Evolutionary conservation across 78 protist species (phyloP).

Genomic region (Diacronema lutheri): DNA sequence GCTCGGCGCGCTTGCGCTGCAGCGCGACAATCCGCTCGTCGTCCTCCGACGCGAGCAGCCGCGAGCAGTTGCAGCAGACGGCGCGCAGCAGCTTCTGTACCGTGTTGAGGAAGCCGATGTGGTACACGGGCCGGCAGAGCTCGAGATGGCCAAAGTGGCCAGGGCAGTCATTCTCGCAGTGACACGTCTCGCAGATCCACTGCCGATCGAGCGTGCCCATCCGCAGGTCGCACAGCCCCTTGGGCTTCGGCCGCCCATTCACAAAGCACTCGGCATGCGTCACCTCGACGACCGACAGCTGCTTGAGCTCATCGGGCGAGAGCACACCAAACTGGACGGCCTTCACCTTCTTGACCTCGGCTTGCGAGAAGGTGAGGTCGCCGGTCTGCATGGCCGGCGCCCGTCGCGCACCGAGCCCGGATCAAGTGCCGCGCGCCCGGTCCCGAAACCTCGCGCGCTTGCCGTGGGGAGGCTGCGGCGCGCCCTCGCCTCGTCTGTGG

Average conservation of each 20-base stretch:
- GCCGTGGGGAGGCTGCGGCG: too few species aligned
- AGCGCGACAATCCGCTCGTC: not conserved
- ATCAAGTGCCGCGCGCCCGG: too few species aligned
- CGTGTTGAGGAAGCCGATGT: slow-evolving; percentile 77
- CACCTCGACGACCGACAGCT: slow-evolving; percentile 51
- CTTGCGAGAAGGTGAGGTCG: not conserved
- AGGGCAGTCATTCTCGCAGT: slow-evolving; percentile 84
- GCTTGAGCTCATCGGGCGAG: slow-evolving; percentile 21
- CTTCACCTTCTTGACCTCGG: not conserved
- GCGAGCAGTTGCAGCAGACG: slow-evolving; percentile 81
- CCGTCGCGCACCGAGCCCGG: too few species aligned
- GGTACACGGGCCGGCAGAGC: slow-evolving; percentile 89
- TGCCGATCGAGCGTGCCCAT: slow-evolving; percentile 87
- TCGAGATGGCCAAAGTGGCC: slow-evolving; percentile 98
- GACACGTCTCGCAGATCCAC: slow-evolving; percentile 83
- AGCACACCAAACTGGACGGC: slow-evolving; percentile 27
- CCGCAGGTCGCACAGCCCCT: slow-evolving; percentile 89
- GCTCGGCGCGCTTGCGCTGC: not conserved
- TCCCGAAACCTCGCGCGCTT: too few species aligned
- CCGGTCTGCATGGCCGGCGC: too few species aligned
- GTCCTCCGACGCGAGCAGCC: not conserved
- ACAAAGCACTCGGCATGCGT: slow-evolving; percentile 48
- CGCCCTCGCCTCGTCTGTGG: too few species aligned
- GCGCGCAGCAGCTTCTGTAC: slow-evolving; percentile 72
- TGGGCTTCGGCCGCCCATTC: slow-evolving; percentile 74